Percentiles rank a stretch among this genome's conserved stretches.
Conservation (phyloP, 306 rosid genomes). For the Dryas octopetala region DNA sequence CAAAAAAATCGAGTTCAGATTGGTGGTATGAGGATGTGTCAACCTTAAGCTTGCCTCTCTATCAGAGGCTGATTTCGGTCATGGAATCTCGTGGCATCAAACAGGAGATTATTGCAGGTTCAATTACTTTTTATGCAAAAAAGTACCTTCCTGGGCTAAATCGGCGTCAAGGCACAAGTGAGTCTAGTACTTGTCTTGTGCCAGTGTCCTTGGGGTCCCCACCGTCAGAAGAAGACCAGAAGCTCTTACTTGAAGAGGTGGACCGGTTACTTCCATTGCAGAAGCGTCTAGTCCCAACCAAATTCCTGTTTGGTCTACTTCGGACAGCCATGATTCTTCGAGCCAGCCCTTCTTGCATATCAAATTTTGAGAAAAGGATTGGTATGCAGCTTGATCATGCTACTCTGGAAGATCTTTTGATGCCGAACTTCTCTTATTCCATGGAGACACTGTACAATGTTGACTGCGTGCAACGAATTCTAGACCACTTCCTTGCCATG, state of each 20-base stretch:
- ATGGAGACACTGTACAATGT: slow-evolving; percentile 97
- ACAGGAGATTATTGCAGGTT: slow-evolving; percentile 79
- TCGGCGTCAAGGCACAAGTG: slow-evolving; percentile 70
- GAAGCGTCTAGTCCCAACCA: slow-evolving; percentile 74
- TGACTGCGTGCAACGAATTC: slow-evolving; percentile 88
- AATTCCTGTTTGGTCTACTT: slow-evolving; percentile 78
- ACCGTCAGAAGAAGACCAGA: slow-evolving; percentile 81
- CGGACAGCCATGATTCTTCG: slow-evolving; percentile 93
- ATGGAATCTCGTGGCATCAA: slow-evolving; percentile 92
- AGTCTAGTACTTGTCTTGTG: slow-evolving; percentile 51
- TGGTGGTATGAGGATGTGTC: slow-evolving; percentile 97
- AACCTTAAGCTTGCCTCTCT: slow-evolving; percentile 70
- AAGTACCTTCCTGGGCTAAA: slow-evolving; percentile 79
- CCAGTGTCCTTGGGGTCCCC: slow-evolving; percentile 61
- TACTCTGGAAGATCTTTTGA: slow-evolving; percentile 85
- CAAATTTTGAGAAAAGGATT: slow-evolving; percentile 80
- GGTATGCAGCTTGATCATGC: slow-evolving; percentile 98
- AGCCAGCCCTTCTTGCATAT: slow-evolving; percentile 60
- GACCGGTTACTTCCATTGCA: slow-evolving; percentile 72
- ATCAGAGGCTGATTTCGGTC: slow-evolving; percentile 69
- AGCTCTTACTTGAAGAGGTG: slow-evolving; percentile 76
- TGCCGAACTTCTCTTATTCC: slow-evolving; percentile 90
- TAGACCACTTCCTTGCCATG: slow-evolving; percentile 80
- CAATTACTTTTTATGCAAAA: slow-evolving; percentile 79
- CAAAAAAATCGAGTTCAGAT: slow-evolving; percentile 72